Base-by-base conservation (phyloP, 805 yeast genomes). In the Ogataea pilisensis region DNA sequence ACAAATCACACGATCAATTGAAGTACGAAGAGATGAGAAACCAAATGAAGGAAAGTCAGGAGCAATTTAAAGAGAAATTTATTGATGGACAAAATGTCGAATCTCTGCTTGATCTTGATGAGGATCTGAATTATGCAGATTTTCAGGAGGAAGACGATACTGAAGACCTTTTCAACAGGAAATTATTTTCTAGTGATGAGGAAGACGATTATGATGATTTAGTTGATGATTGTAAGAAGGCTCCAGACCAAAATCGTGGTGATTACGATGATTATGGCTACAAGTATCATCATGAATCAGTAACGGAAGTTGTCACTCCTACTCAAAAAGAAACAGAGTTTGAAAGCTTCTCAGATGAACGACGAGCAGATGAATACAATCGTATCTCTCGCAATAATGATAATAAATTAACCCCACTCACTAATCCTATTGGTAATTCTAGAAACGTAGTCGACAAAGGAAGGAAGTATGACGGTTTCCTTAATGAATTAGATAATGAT, bases 131-230 rank as follows among this genome's bases (percentile, higher is more conserved):
- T 36, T 55, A 50, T 39, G 51, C 47, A 16, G 66, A 64, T 43
- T 55, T 50, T 18, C 58, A 55, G 8, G 60, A 46, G 17, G 55
- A 53, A 25, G 71, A 66, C 40, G 71, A 66, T 28, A 66, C 71
- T 0, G 70, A 65, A 42, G 60, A 54, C 9, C 42, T 67, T 31
- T 66, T 66, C 45, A 65, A 66, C 36, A 45, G 71, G 31, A 58
- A 60, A 36, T 39, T 66, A 14, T 66, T 67, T 40, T 58, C 65
- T 4, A 53, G 58, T 46, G 63, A 57, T 36, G 61, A 56, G 25
- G 60, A 53, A 26, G 33, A 39, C 25, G 41, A 87, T 58, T 58
- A 76, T 14, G 79, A 80, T 45, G 64, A 33, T 28, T 26, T 11
- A 17, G 37, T 17, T 8, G 35, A 42, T 19, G 43, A 34, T 18